Evolutionary conservation across 306 rosid genomes (phyloP).

Genomic region (Senna siamea): DNA sequence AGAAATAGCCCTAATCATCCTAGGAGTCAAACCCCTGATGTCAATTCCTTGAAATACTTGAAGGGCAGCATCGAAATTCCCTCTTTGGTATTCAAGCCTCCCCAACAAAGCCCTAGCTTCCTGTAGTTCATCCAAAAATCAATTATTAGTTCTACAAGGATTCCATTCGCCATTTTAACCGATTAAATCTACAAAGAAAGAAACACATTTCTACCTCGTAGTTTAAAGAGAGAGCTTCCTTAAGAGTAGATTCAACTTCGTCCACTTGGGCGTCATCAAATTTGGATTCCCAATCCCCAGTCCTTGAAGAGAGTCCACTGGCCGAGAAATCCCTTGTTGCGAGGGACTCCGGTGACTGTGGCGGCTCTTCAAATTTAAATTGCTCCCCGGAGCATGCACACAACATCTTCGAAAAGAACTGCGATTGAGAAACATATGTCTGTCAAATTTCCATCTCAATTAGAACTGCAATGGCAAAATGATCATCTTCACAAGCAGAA

Average conservation of each 20-base stretch:
- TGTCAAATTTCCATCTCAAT: background rate
- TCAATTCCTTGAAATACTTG: slow-evolving; percentile 95
- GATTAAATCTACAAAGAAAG: slow-evolving; percentile 3
- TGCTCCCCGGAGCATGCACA: slow-evolving; percentile 98
- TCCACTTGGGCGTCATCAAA: slow-evolving; percentile 84
- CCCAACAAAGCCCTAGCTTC: slow-evolving; percentile 97
- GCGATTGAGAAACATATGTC: slow-evolving; percentile 12
- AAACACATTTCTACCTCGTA: slow-evolving; percentile 67
- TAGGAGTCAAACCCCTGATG: slow-evolving; percentile 59
- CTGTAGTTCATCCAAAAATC: slow-evolving; percentile 48
- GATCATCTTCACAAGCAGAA: slow-evolving; percentile 17
- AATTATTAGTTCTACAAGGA: slow-evolving; percentile 9
- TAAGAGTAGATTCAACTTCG: slow-evolving; percentile 90
- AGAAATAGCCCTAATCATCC: slow-evolving; percentile 76
- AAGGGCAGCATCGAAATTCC: slow-evolving; percentile 86
- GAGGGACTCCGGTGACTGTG: slow-evolving; percentile 89
- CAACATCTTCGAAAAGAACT: slow-evolving; percentile 67
- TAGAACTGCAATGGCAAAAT: slow-evolving; percentile 1
- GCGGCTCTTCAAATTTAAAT: slow-evolving; percentile 90
- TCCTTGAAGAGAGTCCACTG: slow-evolving; percentile 86
- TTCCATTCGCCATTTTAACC: background rate
- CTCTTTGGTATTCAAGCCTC: slow-evolving; percentile 93
- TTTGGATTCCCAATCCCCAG: slow-evolving; percentile 84
- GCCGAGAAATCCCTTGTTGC: slow-evolving; percentile 98
- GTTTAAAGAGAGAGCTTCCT: slow-evolving; percentile 88